Base-by-base conservation (phyloP, 2,329 filamentous ascomycete genomes). In the Zasmidium angulare region DNA sequence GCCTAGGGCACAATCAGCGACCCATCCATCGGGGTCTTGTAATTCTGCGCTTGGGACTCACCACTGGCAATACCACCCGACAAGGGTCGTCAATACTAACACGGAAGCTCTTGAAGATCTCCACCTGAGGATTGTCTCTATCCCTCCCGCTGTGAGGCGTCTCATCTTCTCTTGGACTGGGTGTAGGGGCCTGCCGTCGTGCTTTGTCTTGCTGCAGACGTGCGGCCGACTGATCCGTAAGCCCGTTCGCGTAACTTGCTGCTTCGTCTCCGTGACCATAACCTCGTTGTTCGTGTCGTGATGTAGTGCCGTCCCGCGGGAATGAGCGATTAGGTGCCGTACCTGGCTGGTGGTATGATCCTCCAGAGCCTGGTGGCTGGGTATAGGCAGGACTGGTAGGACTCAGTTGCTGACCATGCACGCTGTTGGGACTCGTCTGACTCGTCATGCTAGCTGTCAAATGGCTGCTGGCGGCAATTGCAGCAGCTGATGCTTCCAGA, bases 91-190 rank as follows among this genome's bases (percentile, higher is more conserved):
- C 95, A 84, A 98, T 96, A 73, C 90, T 95, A 63, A 99, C 95
- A 43, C 93, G 88, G 84, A 99, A 99, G 1, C 91, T 96, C 75
- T 99, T 99, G 86, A 98, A 98, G 60, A 99, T 97, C 76, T 99
- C 95, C 60, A 97, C 93, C 67, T 81, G 78, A 11, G 79, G 78
- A 61, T 81, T 81, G 55, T 73, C 71, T 31, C 66, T 64, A 59
- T 63, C 69, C 60, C 47, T 60, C 43, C 51, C 64, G 36, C 52
- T 59, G 46, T 62, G 64, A 48, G 68, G 66, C 23, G 57, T 59
- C 55, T 68, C 69, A 43, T 71, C 68, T 48, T 73, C 71, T 60
- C 68, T 56, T 21, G 68, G 71, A 59, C 66, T 71, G 22, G 69
- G 69, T 14, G 67, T 69, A 2, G 70, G 67, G 43, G 68, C 66